Percentiles rank a stretch among this genome's conserved stretches.
phyloP scores from a whole-genome alignment of 1,284 basidiomycete species.

The Pseudozyma hubeiensis region DNA sequence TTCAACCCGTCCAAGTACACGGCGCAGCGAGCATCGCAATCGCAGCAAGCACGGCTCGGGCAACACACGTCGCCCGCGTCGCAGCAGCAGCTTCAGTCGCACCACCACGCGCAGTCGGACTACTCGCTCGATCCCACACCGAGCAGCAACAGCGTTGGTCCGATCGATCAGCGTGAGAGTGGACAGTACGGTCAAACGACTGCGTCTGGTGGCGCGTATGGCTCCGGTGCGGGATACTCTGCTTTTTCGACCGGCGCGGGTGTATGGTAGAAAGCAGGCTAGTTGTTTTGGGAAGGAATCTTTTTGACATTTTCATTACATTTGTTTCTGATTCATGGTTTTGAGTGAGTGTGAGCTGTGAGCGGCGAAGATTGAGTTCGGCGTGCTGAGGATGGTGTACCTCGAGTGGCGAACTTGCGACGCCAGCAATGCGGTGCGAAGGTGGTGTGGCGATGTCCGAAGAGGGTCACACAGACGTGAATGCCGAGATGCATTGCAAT shows the following conservation, averaged over 20 bases:
- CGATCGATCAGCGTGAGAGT: conserved; percentile 32
- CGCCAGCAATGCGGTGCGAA: too few relatives aligned
- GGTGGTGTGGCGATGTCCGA: too few relatives aligned
- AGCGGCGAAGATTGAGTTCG: too few relatives aligned
- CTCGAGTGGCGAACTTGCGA: too few relatives aligned
- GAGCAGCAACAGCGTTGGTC: conserved; percentile 24
- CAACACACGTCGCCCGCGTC: conserved; percentile 16
- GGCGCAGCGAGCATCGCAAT: conserved; percentile 16
- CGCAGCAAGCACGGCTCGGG: conserved; percentile 17
- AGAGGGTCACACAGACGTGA: too few relatives aligned
- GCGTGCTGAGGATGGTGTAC: too few relatives aligned
- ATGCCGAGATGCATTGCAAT: too few relatives aligned
- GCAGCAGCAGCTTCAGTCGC: conserved; percentile 25
- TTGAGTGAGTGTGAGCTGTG: too few relatives aligned
- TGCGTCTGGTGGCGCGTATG: background rate
- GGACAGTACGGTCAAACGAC: conserved; percentile 15
- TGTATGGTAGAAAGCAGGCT: conserved; percentile 14
- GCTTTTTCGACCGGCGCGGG: conserved; percentile 28
- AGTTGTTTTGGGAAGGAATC: background rate
- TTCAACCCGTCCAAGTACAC: conserved; percentile 39
- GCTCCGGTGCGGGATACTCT: conserved; percentile 7
- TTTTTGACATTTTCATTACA: too few relatives aligned
- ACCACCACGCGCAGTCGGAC: conserved; percentile 9
- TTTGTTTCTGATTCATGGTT: too few relatives aligned
- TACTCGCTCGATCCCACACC: conserved; percentile 10